These are phyloP conservation scores for Dioscorea alata DNA, from an alignment of 106 monocot species.

Conservation along the genomic window DNA sequence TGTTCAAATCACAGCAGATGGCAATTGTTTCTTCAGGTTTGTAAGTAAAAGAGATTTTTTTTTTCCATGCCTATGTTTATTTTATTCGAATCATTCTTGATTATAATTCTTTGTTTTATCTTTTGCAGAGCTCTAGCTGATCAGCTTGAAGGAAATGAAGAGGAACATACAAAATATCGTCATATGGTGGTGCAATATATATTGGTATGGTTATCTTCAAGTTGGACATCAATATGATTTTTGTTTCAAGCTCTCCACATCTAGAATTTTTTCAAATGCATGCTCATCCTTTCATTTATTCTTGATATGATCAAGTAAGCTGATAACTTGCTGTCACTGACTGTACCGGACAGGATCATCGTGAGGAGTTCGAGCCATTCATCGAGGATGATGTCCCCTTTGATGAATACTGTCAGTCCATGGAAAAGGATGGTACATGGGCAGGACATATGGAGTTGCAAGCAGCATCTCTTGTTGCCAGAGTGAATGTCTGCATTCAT, in stretches of 20 bases:
- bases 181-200: conserved; percentile 76
- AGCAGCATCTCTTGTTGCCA: conserved; percentile 76
- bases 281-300: background rate
- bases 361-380: conserved; percentile 78
- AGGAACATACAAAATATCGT: conserved; percentile 64
- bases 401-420: conserved; percentile 73
- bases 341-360: conserved; percentile 35
- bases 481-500: conserved; percentile 83
- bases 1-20: conserved; percentile 72
- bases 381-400: conserved; percentile 90
- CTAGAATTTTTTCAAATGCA: too few species aligned
- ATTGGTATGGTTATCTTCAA: conserved; percentile 24
- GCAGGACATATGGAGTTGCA: conserved; percentile 92
- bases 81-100: background rate
- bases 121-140: conserved; percentile 68
- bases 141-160: conserved; percentile 80
- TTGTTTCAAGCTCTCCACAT: background rate
- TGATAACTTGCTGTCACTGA: conserved; percentile 1
- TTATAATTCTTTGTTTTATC: too few species aligned
- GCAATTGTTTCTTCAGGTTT: conserved; percentile 91
- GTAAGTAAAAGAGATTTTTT: background rate
- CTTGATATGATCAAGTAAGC: background rate
- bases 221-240: too few species aligned
- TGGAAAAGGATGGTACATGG: conserved; percentile 87
- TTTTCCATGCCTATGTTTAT: background rate